Base-by-base conservation (phyloP, 805 yeast species). In the Wickerhamomyces alni region DNA sequence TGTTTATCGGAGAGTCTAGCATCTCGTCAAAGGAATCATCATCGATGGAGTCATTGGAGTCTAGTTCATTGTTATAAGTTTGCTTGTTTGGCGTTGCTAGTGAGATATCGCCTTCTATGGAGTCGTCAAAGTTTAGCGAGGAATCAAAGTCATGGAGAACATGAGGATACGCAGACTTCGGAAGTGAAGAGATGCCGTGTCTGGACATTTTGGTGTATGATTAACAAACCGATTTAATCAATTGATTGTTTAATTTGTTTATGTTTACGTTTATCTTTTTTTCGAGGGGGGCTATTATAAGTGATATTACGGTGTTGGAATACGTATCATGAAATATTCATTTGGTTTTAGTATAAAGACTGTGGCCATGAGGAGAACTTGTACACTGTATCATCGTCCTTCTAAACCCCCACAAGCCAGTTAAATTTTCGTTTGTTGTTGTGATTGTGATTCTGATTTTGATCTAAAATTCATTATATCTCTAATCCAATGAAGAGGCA, bases 401-500 rank as follows among this genome's bases (percentile, higher is more conserved):
- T 13, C 12, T 10, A 5, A 26, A 11, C 8, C n/a, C 28, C 13
- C 28, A 26, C 8, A 17, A 7, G 24, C 24, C 24, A 21, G 9
- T 21, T 21, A 7, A 21, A 21, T 21, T 9, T 21, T 21, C 6
- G 9, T 21, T 21, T 21, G 6, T 21, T 21, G 9, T 21, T 21
- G 24, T 21, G 6, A 7, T 21, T 21, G 8, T 32, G 19, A n/a
- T 32, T 32, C n/a, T 32, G 12, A 18, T 8, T 17, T 6, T 30
- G 24, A 17, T 25, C 25, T 27, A 26, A 37, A 37, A 15, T 8
- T 13, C 22, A 33, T 31, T 19, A 18, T 13, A n/a, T 16, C n/a
- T 19, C 65, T 84, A 91, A 74, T 85, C 96, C 73, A 93, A 81
- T 44, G 98, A 87, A 50, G 98, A 87, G 61, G 99, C 99, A 88